Evolutionary conservation across 1,284 basidiomycete species (phyloP), one percentile per base, ranked within the genome.

Genomic region (Trichosporon ovoides): DNA sequence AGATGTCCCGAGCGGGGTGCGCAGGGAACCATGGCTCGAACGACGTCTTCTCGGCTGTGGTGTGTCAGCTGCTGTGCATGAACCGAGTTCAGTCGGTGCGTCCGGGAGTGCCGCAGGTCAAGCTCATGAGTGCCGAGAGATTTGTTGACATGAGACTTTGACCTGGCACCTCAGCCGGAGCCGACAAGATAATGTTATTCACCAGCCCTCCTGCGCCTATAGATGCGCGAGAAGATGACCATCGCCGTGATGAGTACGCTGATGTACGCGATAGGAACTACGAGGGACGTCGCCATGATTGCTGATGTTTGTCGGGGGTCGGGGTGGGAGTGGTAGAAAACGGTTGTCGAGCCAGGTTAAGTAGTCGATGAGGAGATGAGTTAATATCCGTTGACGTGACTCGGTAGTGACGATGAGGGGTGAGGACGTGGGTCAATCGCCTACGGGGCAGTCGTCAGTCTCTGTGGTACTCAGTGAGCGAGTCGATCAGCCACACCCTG

Each of bases 241-340:
- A 98, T 83, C 62, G 90, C 85, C 40, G 90, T 88, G 66, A 96
- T 86, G 68, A 98, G 86, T 66, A 93, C 86, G 68, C 87, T 81
- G 57, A 97, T 83, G 76, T 97, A 97, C 66, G 88, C 83, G 66
- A 96, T 83, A 56, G 93, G 93, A 60, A 94, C 91, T 69, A 89
- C 73, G 54, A 82, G 74, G 7, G 81, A 84, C 59, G 97, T 84
- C 62, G 89, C 86, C 91, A 93, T 93, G 69, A 71, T 68, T 63
- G 43, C 43, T 48, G 43, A 12, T n/a, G 46, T 12, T 16, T 19
- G 22, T 18, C 28, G 24, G n/a, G 35, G 28, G 19, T n/a, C 34
- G 51, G 20, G 19, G 33, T 7, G 14, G 24, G 52, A 13, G 22
- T 35, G 14, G 20, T 9, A 46, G 34, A 20, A 24, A 7, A 13